A percentile compares a stretch with the other conserved stretches of the same genome.
Evolutionary conservation across 495 filamentous ascomycete species (phyloP).

Genomic region (Aspergillus avenaceus): DNA sequence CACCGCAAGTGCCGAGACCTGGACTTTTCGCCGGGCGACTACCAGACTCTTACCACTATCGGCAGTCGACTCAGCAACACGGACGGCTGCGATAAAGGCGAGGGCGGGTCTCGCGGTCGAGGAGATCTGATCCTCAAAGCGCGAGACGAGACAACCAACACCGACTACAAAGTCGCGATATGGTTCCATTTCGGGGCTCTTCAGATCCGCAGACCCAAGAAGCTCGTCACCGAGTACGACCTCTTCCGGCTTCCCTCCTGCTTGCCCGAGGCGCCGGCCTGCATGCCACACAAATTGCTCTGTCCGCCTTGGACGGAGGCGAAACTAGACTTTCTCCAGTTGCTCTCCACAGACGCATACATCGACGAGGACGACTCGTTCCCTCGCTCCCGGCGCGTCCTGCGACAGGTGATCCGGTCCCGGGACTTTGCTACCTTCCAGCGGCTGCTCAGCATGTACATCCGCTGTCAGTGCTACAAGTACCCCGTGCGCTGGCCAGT

Average conservation of each 20-base stretch:
- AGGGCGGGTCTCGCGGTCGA: conserved; percentile 22
- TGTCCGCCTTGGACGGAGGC: conserved; percentile 37
- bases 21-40: conserved; percentile 21
- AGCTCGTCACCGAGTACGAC: conserved; percentile 23
- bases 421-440: conserved; percentile 30
- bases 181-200: conserved; percentile 38
- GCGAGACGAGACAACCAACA: neutral
- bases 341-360: conserved; percentile 30
- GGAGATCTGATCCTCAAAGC: conserved; percentile 28
- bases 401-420: conserved; percentile 33
- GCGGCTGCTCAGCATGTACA: conserved; percentile 23
- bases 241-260: conserved; percentile 31
- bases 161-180: conserved; percentile 26
- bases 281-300: conserved; percentile 42
- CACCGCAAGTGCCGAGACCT: conserved; percentile 22
- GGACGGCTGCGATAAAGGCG: conserved; percentile 10
- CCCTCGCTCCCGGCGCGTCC: conserved; percentile 16
- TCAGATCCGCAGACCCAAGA: conserved; percentile 23
- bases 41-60: conserved; percentile 13
- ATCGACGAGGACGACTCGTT: conserved; percentile 27
- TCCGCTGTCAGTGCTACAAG: conserved; percentile 28
- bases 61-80: conserved; percentile 18
- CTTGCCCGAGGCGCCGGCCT: conserved; percentile 13
- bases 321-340: conserved; percentile 39
- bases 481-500: conserved; percentile 32